These are phyloP conservation scores for Dendrocalamus latiflorus DNA, from an alignment of 202 grass and related monocot species.

Conservation along the genomic window DNA sequence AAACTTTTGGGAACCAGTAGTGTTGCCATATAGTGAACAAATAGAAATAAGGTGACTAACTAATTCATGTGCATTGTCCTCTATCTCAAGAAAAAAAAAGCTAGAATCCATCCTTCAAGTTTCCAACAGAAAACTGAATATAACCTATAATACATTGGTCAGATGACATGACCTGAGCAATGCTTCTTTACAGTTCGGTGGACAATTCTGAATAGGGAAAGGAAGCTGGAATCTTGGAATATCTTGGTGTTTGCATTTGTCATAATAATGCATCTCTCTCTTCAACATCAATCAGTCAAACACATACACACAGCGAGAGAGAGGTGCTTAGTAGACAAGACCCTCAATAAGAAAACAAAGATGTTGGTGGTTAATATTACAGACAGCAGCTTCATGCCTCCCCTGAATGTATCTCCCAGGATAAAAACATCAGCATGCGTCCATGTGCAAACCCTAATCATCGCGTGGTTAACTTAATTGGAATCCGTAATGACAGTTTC, in stretches of 20 bases:
- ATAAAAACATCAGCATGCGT: constrained; percentile 4
- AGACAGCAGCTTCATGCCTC: constrained; percentile 28
- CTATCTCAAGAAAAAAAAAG: background rate
- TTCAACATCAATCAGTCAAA: background rate
- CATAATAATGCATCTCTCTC: constrained; percentile 11
- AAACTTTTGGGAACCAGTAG: background rate
- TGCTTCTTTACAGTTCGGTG: background rate
- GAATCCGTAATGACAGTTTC: background rate
- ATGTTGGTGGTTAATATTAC: background rate
- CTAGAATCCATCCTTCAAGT: background rate
- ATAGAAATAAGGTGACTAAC: background rate
- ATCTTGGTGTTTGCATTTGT: constrained; percentile 40
- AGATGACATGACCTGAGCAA: background rate
- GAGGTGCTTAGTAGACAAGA: background rate
- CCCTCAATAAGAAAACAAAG: constrained; percentile 20
- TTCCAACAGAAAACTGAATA: background rate
- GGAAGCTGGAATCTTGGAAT: constrained; percentile 31
- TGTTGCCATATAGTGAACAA: background rate
- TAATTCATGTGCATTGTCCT: background rate
- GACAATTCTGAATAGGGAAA: constrained; percentile 8
- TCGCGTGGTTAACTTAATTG: background rate
- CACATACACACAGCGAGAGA: too few relatives aligned
- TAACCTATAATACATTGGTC: background rate
- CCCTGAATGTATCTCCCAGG: constrained; percentile 23
- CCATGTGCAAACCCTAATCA: constrained; percentile 15